Base-by-base conservation (phyloP, 768 basidiomycete genomes). In the Russula virescens region DNA sequence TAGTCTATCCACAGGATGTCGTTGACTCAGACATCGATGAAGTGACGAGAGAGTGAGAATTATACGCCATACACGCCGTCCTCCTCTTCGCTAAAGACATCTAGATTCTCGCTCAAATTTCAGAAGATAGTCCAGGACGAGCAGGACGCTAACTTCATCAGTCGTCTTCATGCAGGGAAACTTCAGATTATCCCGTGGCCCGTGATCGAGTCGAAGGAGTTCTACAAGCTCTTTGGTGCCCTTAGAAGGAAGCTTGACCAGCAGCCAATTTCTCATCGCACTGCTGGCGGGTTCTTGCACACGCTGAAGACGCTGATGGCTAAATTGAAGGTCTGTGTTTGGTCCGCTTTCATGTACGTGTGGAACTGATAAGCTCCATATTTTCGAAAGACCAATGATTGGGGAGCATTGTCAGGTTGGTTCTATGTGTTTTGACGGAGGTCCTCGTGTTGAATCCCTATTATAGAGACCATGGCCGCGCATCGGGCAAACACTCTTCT, bases 301-400 rank as follows among this genome's bases (percentile, higher is more conserved):
- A 75, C 79, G 1, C 71, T 87, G 70, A 86, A 86, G 70, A 83
- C 83, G 0, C 65, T 86, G 46, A 86, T 86, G 85, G 85, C 85
- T 5, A 87, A 86, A 60, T 68, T 86, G 47, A 86, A 86, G 78
- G 85, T 83, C 45, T 21, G 60, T n/a, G n/a, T n/a, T 45, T 23
- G 23, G 9, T 6, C 16, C 1, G 10, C 26, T 45, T 19, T 25
- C 3, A 25, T 9, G 19, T 7, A 23, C 19, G 38, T 10, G 21
- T 21, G 14, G 26, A 25, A 14, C 61, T 48, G 14, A 43, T 13
- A 4, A 14, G 11, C 11, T 26, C 14, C 31, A 16, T 43, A 10
- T 16, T 4, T 2, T 8, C 9, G 14, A 47, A 55, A 85, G 84
- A 78, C 82, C 2, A 85, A 85, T 42, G 85, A 86, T 62, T 86